Percentiles rank a stretch among this genome's conserved stretches.
phyloP scores from a whole-genome alignment of 192 early-diverging fungal species.

The Rhizophagus clarus region DNA sequence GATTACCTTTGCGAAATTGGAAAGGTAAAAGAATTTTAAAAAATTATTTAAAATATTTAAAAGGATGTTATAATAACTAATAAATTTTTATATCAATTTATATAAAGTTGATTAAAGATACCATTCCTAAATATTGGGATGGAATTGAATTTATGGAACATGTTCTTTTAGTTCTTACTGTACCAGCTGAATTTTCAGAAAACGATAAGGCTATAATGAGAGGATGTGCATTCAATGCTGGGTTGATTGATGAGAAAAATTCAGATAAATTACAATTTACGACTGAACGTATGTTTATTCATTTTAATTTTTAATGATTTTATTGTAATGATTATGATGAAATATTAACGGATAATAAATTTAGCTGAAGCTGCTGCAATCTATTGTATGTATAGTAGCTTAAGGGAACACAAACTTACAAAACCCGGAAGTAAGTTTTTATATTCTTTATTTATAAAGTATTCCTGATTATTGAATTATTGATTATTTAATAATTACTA shows the following conservation, averaged over 20 bases:
- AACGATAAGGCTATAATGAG: not conserved
- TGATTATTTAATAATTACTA: not conserved
- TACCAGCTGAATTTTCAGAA: not conserved
- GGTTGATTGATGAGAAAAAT: not conserved
- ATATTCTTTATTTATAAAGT: not conserved
- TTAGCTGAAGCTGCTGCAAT: slow-evolving; percentile 19
- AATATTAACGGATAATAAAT: too few species aligned
- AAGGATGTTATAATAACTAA: not conserved
- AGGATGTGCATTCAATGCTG: not conserved
- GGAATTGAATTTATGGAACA: not conserved
- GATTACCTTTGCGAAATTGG: not conserved
- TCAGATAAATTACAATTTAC: too few species aligned
- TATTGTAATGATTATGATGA: too few species aligned
- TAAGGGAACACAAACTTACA: not conserved
- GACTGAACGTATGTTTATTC: too few species aligned
- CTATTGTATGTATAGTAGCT: not conserved
- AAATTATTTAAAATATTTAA: too few species aligned
- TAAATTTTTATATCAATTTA: not conserved
- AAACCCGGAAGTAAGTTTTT: slow-evolving; percentile 1
- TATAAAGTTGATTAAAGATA: slow-evolving; percentile 14
- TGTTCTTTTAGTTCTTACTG: not conserved
- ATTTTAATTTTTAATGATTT: too few species aligned
- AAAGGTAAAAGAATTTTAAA: not conserved
- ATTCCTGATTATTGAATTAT: too few species aligned
- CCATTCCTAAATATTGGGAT: not conserved